phyloP scores from a whole-genome alignment of 768 basidiomycete genomes.

The Psilocybe tampanensis region DNA sequence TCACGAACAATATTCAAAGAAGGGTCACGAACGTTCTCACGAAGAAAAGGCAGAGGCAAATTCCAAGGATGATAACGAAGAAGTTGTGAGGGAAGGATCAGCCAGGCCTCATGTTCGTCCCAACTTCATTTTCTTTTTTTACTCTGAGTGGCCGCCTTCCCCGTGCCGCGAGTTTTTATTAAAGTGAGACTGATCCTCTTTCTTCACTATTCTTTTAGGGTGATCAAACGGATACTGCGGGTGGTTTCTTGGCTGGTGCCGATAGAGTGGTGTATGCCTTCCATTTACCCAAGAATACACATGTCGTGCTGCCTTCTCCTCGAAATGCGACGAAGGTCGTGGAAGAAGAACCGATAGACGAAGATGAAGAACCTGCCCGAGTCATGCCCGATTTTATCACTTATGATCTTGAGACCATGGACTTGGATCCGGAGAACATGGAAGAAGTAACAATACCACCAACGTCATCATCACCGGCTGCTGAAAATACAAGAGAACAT shows the following conservation, averaged over 20 bases:
- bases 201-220: conserved; percentile 16
- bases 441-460: conserved; percentile 18
- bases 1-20: conserved; percentile 70
- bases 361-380: conserved; percentile 14
- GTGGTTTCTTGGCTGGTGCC: conserved; percentile 71
- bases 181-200: background rate
- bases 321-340: background rate
- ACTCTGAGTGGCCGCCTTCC: background rate
- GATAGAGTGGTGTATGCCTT: conserved; percentile 77
- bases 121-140: conserved; percentile 1
- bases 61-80: conserved; percentile 12
- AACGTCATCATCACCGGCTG: background rate
- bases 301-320: conserved; percentile 27
- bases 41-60: conserved; percentile 14
- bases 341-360: background rate
- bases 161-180: background rate
- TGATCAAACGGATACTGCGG: conserved; percentile 34
- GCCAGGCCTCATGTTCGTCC: conserved; percentile 21
- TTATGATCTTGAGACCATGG: conserved; percentile 41
- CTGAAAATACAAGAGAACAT: background rate
- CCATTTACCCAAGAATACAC: conserved; percentile 63
- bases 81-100: conserved; percentile 9
- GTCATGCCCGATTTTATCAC: conserved; percentile 29
- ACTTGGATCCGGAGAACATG: conserved; percentile 33
- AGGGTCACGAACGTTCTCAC: conserved; percentile 8